These are phyloP conservation scores for Metarhizium robertsii DNA, from an alignment of 2,329 filamentous ascomycete genomes.

Conservation along the genomic window DNA sequence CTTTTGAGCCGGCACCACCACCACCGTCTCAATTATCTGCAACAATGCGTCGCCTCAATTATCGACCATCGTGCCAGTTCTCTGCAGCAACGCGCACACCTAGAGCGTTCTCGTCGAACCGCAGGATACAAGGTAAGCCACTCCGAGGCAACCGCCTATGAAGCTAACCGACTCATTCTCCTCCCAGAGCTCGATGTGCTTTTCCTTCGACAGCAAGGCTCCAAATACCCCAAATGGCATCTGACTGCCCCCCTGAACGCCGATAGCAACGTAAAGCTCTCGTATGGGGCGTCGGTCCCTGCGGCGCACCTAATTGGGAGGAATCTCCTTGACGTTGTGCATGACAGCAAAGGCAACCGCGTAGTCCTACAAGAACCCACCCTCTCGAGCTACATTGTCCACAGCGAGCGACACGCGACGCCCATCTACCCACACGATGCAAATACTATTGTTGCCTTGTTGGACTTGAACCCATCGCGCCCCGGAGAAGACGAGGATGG, in stretches of 20 bases:
- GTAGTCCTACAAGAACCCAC: constrained; percentile 56
- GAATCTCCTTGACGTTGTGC: constrained; percentile 46
- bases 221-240: constrained; percentile 26
- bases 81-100: neutral
- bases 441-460: constrained; percentile 62
- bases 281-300: constrained; percentile 36
- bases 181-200: constrained; percentile 29
- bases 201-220: constrained; percentile 29
- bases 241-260: constrained; percentile 26
- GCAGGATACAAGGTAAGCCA: constrained; percentile 17
- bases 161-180: neutral
- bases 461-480: constrained; percentile 59
- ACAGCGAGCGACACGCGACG: constrained; percentile 62
- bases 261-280: constrained; percentile 22
- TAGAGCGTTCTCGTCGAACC: constrained; percentile 16
- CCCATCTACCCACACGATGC: constrained; percentile 68
- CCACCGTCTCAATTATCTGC: neutral
- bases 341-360: constrained; percentile 37
- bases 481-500: constrained; percentile 19
- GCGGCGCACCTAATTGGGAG: constrained; percentile 56
- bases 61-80: neutral
- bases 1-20: too few relatives aligned
- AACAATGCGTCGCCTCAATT: neutral
- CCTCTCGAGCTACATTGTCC: constrained; percentile 62
- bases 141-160: too few relatives aligned